Base-by-base conservation (phyloP, 768 basidiomycete species). In the Hygrophoropsis aurantiaca region DNA sequence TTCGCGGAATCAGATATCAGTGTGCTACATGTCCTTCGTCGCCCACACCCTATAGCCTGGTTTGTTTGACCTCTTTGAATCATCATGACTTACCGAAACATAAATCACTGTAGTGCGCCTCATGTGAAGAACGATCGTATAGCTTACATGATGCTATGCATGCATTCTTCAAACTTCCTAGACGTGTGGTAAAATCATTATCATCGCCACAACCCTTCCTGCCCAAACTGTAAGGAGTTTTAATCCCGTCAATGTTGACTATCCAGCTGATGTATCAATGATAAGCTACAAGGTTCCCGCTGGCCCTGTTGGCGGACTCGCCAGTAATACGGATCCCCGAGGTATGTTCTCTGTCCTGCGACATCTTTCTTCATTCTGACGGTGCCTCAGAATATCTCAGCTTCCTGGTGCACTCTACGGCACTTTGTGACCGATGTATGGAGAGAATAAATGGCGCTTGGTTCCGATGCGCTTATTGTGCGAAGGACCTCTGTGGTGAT, bases 401-500 rank as follows among this genome's bases (percentile, higher is more conserved):
- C 13, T 61, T 69, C 26, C 72, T 94, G 15, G 57, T 74, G 36
- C 90, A 94, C 61, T 58, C 71, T 3, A 70, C 78, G 18, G 87
- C 92, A 5, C 65, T 92, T 5, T 97, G 94, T 56, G 94, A 97
- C 67, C 80, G 84, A 37, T 94, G 94, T 63, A 81, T 92, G 74
- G 78, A 75, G 20, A 78, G 75, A 41, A 94, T 97, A 44, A 69
- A 74, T n/a, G 94, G 94, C 13, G 80, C 82, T 55, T 97, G 94
- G 94, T 88, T 85, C 67, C 80, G 87, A 55, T 97, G 94, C 58
- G 91, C 82, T 4, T 90, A 92, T 59, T 97, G 94, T 59, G 76
- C 77, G 5, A 84, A 80, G 55, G 94, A 97, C 61, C 70, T 95
- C n/a, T 97, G 94, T 67, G 82, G 82, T 34, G 77, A 77, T 24